phyloP scores from a whole-genome alignment of 495 filamentous ascomycete species.

The Neurospora sp. region DNA sequence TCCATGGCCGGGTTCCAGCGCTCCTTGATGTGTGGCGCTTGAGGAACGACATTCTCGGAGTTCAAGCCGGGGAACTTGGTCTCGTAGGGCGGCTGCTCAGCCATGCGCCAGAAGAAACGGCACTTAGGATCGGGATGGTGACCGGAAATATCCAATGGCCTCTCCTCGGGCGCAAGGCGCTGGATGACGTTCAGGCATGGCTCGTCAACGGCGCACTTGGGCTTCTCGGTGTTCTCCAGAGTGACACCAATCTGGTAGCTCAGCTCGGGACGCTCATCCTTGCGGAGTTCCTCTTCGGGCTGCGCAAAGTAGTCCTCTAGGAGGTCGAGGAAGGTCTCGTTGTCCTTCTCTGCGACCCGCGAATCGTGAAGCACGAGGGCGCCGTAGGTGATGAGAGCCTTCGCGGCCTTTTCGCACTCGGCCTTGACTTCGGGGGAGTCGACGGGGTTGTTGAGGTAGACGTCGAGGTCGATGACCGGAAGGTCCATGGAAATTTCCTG shows the following conservation, averaged over 20 bases:
- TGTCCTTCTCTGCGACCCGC: slow-evolving; percentile 38
- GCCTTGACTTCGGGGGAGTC: slow-evolving; percentile 28
- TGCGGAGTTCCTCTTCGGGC: slow-evolving; percentile 27
- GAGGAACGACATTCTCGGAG: slow-evolving; percentile 33
- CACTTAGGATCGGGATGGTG: slow-evolving; percentile 41
- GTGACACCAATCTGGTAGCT: slow-evolving; percentile 43
- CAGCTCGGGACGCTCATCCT: slow-evolving; percentile 39
- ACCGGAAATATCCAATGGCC: slow-evolving; percentile 36
- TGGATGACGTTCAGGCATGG: slow-evolving; percentile 39
- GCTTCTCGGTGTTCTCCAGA: slow-evolving; percentile 45
- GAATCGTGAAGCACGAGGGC: slow-evolving; percentile 42
- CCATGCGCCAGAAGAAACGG: slow-evolving; percentile 43
- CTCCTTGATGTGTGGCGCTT: slow-evolving; percentile 28
- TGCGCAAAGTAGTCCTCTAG: slow-evolving; percentile 46
- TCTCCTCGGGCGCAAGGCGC: slow-evolving; percentile 33
- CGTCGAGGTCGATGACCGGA: slow-evolving; percentile 41
- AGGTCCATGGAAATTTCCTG: slow-evolving; percentile 36
- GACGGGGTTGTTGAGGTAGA: slow-evolving; percentile 28
- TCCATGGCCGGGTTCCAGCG: slow-evolving; percentile 37
- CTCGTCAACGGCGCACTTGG: slow-evolving; percentile 44
- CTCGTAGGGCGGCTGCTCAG: slow-evolving; percentile 32
- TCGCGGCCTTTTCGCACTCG: slow-evolving; percentile 35
- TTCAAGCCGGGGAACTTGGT: slow-evolving; percentile 37
- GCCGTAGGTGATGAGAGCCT: slow-evolving; percentile 38
- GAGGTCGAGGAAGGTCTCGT: slow-evolving; percentile 39